Base-by-base conservation (phyloP, 2,329 filamentous ascomycete genomes). In the Xylariaceae sp. region DNA sequence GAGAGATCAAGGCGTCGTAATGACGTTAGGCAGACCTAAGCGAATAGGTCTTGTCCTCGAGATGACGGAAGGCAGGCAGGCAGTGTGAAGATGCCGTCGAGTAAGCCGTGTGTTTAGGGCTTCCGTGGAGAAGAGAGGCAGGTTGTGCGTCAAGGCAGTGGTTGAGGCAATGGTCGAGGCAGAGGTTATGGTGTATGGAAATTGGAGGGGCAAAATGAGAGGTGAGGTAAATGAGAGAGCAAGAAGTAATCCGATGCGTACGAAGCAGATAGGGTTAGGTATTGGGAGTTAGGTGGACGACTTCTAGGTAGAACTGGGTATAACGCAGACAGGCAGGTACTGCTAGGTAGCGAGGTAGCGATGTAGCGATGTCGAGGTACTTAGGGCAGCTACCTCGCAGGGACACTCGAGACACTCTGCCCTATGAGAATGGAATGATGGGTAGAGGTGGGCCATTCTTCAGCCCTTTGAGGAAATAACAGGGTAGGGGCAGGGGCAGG, bases 391-490 rank as follows among this genome's bases (percentile, higher is more conserved):
- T 45, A 35, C 44, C 6, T 37, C 47, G 10, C 23, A 30, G 23
- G 23, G 23, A 30, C 23, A 30, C 23, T 30, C 23, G 23, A 48
- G 45, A 50, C 51, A 4, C 60, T 64, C 62, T 57, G 62, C 62
- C 62, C 62, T 64, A 64, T 64, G 62, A 42, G 57, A 44, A 57
- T 51, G 55, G 48, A 23, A 54, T 56, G 49, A 55, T 56, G 50
- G 59, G 55, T 39, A 39, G n/a, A 10, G 37, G 51, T 58, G 60
- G 59, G 48, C 48, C 48, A 18, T 56, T 61, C 55, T 58, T 64
- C 62, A 64, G 62, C 62, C 62, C 62, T 64, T 60, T 62, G 52
- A 60, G 58, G 50, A 51, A 39, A 56, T 55, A 30, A 39, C 61
- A 57, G 54, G 58, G 57, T 57, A 54, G 30, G 48, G 51, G 7